Evolutionary conservation across 2,329 filamentous ascomycete species (phyloP).

Genomic region (Cladosporium phlei): DNA sequence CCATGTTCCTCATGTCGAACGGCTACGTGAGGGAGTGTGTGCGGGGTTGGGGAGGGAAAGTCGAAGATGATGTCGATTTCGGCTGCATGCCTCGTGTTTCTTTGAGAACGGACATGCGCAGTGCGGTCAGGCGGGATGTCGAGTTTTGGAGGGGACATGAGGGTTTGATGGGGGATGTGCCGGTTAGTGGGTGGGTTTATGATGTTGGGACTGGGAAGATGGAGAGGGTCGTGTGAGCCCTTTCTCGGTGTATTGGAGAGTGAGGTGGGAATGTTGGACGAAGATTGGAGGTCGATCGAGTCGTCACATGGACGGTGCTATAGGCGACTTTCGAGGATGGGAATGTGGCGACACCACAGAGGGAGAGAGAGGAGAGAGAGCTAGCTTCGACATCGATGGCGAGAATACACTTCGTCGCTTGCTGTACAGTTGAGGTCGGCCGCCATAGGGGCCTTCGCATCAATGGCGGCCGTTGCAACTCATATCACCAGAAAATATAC

Average conservation of each 20-base stretch:
- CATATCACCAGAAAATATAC: too few species aligned
- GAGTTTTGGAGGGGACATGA: conserved; percentile 55
- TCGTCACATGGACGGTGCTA: too few species aligned
- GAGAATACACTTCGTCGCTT: too few species aligned
- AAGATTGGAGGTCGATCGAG: too few species aligned
- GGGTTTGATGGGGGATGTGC: conserved; percentile 56
- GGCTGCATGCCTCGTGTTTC: conserved; percentile 60
- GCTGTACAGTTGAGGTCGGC: too few species aligned
- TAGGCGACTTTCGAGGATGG: too few species aligned
- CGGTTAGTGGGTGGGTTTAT: conserved; percentile 70
- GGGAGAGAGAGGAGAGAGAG: too few species aligned
- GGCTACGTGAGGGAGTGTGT: conserved; percentile 53
- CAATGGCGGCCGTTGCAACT: too few species aligned
- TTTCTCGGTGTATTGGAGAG: too few species aligned
- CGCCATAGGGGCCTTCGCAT: too few species aligned
- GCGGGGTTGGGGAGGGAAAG: conserved; percentile 44
- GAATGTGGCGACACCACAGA: too few species aligned
- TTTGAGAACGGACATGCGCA: conserved; percentile 60
- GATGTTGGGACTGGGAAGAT: conserved; percentile 69
- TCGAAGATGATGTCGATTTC: conserved; percentile 45
- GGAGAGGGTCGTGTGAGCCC: conserved; percentile 44
- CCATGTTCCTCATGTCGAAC: conserved; percentile 66
- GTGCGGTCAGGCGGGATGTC: conserved; percentile 64
- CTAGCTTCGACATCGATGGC: too few species aligned
- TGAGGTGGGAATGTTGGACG: background rate